Percentiles rank a stretch among this genome's conserved stretches.
phyloP scores from a whole-genome alignment of 2,329 filamentous ascomycete species.

The Aciculosporium take region DNA sequence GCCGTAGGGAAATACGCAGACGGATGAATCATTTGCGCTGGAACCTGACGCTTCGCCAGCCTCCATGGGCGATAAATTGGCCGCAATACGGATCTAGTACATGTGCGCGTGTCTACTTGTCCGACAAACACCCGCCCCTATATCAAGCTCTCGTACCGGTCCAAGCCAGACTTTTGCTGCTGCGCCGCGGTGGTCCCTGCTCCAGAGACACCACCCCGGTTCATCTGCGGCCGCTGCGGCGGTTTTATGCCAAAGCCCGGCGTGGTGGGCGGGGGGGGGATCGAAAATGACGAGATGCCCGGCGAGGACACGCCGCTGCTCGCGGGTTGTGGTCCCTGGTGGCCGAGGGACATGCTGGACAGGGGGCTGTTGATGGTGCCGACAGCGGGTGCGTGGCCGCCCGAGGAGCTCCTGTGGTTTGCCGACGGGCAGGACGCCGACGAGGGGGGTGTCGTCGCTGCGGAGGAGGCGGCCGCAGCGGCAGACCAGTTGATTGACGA shows the following conservation, averaged over 20 bases:
- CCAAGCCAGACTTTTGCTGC: slow-evolving; percentile 39
- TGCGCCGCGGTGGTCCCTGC: slow-evolving; percentile 8
- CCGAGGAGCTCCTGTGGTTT: slow-evolving; percentile 11
- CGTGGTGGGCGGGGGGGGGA: slow-evolving; percentile 38
- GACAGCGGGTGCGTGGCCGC: slow-evolving; percentile 10
- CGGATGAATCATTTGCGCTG: too few relatives aligned
- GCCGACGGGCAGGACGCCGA: too few relatives aligned
- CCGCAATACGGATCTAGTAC: too few relatives aligned
- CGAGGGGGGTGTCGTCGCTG: slow-evolving; percentile 10
- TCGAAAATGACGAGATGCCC: slow-evolving; percentile 37
- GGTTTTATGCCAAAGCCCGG: slow-evolving; percentile 32
- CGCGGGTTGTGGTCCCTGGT: slow-evolving; percentile 17
- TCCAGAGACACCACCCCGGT: background rate
- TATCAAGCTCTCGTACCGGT: slow-evolving; percentile 54
- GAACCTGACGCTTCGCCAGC: too few relatives aligned
- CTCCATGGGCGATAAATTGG: too few relatives aligned
- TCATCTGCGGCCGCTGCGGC: slow-evolving; percentile 16
- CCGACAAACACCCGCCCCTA: slow-evolving; percentile 20
- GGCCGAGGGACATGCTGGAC: slow-evolving; percentile 33
- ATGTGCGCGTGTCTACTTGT: background rate
- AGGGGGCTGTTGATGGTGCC: slow-evolving; percentile 26
- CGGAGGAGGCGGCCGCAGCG: slow-evolving; percentile 19
- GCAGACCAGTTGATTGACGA: slow-evolving; percentile 39
- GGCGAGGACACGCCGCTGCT: slow-evolving; percentile 16
- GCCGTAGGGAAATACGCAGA: too few relatives aligned